phyloP scores from a whole-genome alignment of 2,329 filamentous ascomycete species.

The Aspergillus vadensis region DNA sequence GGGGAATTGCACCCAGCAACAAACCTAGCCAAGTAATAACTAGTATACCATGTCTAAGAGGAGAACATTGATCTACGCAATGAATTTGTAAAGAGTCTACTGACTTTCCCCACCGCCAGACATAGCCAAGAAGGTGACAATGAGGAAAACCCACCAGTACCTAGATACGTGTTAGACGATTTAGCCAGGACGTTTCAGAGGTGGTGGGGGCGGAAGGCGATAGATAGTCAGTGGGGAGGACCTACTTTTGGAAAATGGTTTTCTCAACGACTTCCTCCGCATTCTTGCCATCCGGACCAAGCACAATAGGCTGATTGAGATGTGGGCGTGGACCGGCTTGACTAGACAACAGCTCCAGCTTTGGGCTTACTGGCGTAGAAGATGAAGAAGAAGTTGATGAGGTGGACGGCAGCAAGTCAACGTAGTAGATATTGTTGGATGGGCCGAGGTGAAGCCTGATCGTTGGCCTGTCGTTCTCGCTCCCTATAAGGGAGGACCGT shows the following conservation, averaged over 20 bases:
- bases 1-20: not conserved
- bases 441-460: constrained; percentile 45
- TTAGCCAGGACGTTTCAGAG: not conserved
- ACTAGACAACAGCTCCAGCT: constrained; percentile 38
- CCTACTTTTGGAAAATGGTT: constrained; percentile 48
- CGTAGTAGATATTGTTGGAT: constrained; percentile 41
- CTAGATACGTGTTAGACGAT: constrained; percentile 28
- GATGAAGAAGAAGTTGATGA: constrained; percentile 16
- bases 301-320: constrained; percentile 43
- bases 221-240: not conserved
- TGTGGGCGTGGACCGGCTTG: constrained; percentile 39
- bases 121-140: constrained; percentile 45
- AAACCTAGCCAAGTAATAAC: not conserved
- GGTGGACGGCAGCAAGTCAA: constrained; percentile 37
- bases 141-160: constrained; percentile 52
- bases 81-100: constrained; percentile 1
- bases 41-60: not conserved
- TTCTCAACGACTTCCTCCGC: constrained; percentile 45
- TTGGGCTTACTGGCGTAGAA: constrained; percentile 22
- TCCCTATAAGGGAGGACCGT: constrained; percentile 32
- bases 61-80: not conserved
- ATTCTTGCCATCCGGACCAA: constrained; percentile 42
- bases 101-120: constrained; percentile 42
- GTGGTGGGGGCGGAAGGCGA: not conserved
- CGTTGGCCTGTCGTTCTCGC: constrained; percentile 29